These are phyloP conservation scores for Nemania bipapillata DNA, from an alignment of 2,329 filamentous ascomycete species.

Conservation along the genomic window DNA sequence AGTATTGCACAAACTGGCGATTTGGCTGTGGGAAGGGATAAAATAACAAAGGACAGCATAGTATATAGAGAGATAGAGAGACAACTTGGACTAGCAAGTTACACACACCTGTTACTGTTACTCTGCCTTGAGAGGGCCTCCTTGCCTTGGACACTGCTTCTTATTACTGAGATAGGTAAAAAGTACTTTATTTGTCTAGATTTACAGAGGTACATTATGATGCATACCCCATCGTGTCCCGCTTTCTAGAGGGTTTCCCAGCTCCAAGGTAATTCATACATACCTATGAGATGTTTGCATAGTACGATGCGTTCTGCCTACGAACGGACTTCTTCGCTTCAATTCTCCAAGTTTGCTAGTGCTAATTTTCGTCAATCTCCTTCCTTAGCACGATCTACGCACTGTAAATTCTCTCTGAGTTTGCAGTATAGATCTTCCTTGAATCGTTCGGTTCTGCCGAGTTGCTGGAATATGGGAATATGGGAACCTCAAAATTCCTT, in stretches of 20 bases:
- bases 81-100: too few species aligned
- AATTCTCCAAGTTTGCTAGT: constrained; percentile 21
- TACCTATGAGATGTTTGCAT: constrained; percentile 30
- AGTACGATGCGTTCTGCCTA: constrained; percentile 13
- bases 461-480: constrained; percentile 12
- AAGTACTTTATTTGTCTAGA: too few species aligned
- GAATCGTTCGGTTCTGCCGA: constrained; percentile 23
- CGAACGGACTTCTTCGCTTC: constrained; percentile 25
- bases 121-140: too few species aligned
- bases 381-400: background rate
- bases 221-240: background rate
- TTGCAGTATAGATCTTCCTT: background rate
- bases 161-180: too few species aligned
- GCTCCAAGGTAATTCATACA: constrained; percentile 21
- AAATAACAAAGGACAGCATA: too few species aligned
- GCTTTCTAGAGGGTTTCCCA: background rate
- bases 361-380: background rate
- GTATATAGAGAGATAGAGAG: too few species aligned
- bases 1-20: too few species aligned
- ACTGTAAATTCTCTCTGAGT: background rate
- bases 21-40: too few species aligned
- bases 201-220: constrained; percentile 2
- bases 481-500: constrained; percentile 17
- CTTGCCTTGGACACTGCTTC: too few species aligned
- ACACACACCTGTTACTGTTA: too few species aligned